phyloP scores from a whole-genome alignment of 208 protist species.

The Trichomonas tenax region DNA sequence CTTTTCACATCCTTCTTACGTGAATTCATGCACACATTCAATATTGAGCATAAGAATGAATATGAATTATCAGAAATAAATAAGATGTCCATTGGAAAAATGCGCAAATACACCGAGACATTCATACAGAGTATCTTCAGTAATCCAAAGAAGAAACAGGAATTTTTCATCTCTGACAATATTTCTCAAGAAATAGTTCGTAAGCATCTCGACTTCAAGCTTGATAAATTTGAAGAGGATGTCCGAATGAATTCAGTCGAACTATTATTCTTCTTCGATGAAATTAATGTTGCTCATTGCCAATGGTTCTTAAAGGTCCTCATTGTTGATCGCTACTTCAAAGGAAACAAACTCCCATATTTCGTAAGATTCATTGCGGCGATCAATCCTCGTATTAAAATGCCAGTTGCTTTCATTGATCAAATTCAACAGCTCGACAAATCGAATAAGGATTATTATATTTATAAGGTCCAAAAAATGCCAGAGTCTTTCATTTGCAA shows the following conservation, averaged over 20 bases:
- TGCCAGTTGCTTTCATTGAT: not conserved
- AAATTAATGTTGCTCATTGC: not conserved
- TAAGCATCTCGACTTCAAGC: not conserved
- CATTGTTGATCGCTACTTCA: not conserved
- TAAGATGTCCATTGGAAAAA: too few species aligned
- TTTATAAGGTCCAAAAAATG: not conserved
- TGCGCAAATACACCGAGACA: not conserved
- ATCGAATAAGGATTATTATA: not conserved
- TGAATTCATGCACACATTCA: too few species aligned
- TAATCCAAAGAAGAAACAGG: not conserved
- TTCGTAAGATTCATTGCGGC: not conserved
- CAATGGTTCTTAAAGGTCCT: not conserved
- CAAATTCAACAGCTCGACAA: not conserved
- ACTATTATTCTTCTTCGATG: not conserved
- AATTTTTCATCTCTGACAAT: not conserved
- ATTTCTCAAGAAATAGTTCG: not conserved
- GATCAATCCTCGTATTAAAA: not conserved
- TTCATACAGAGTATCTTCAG: not conserved
- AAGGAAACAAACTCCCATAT: not conserved
- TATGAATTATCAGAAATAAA: too few species aligned
- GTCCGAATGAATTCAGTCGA: not conserved
- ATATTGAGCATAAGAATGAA: too few species aligned
- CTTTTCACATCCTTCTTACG: not conserved
- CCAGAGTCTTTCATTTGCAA: not conserved
- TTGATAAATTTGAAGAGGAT: not conserved